A percentile compares a stretch with the other conserved stretches of the same genome.
phyloP scores from a whole-genome alignment of 164 flowering plant genomes.

The Dillenia suffruticosa region DNA sequence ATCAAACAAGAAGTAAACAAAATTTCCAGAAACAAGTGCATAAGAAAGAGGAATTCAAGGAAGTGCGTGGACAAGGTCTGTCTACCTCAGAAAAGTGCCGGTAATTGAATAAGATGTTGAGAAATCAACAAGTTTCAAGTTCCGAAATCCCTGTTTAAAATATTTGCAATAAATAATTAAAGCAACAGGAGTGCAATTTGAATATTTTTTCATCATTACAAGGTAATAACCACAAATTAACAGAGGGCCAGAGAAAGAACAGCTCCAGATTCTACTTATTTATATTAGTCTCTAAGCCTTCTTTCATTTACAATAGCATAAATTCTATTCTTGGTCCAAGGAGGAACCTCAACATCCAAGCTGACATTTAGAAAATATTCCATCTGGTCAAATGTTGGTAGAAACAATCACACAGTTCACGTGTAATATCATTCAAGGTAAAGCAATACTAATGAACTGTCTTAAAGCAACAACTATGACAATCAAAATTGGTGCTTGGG shows the following conservation, averaged over 20 bases:
- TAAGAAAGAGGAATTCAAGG: slow-evolving; percentile 2
- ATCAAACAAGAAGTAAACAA: background rate
- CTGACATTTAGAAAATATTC: too few species aligned
- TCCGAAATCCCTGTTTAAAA: slow-evolving; percentile 66
- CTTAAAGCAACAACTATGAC: background rate
- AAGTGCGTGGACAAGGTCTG: background rate
- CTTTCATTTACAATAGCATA: too few species aligned
- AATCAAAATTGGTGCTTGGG: background rate
- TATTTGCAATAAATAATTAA: background rate
- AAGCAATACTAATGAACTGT: too few species aligned
- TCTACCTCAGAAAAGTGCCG: slow-evolving; percentile 76
- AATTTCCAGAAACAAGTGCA: background rate
- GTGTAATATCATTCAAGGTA: too few species aligned
- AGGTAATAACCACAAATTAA: background rate
- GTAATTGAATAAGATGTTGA: slow-evolving; percentile 80
- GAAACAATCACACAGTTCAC: too few species aligned
- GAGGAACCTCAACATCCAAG: too few species aligned
- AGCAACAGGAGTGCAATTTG: slow-evolving; percentile 5
- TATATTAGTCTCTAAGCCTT: too few species aligned
- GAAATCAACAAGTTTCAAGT: slow-evolving; percentile 66
- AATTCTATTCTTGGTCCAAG: too few species aligned
- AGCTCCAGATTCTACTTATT: too few species aligned
- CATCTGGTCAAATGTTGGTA: too few species aligned
- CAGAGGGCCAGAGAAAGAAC: background rate
- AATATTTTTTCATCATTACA: too few species aligned